A percentile compares a stretch with the other conserved stretches of the same genome.
These are phyloP conservation scores for Fusarium illudens DNA, from an alignment of 2,329 filamentous ascomycete species.

Conservation along the genomic window DNA sequence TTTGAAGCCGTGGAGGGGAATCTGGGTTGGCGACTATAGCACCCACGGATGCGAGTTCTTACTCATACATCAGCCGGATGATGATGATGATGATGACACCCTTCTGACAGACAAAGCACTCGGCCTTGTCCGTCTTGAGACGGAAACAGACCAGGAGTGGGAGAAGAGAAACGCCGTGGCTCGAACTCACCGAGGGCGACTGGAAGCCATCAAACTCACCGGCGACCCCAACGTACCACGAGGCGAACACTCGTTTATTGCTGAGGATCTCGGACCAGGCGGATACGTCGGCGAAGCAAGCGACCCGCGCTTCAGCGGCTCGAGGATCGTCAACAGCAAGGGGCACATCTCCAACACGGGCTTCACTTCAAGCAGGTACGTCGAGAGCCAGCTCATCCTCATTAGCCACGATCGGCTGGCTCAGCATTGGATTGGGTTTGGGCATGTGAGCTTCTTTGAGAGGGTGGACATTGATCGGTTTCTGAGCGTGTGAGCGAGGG, in stretches of 20 bases:
- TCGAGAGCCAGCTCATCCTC: conserved; percentile 79
- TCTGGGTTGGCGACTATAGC: conserved; percentile 92
- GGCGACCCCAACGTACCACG: conserved; percentile 90
- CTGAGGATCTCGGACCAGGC: conserved; percentile 74
- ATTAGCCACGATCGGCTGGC: conserved; percentile 80
- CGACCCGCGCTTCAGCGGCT: conserved; percentile 76
- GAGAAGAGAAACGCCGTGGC: conserved; percentile 55
- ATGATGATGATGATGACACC: conserved; percentile 57
- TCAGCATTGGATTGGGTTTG: conserved; percentile 78
- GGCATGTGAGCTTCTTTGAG: conserved; percentile 68
- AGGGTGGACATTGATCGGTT: conserved; percentile 67
- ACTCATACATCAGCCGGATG: conserved; percentile 76
- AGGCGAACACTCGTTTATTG: conserved; percentile 83
- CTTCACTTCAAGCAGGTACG: conserved; percentile 78
- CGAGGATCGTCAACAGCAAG: conserved; percentile 74
- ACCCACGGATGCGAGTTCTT: conserved; percentile 91
- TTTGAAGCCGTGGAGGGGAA: conserved; percentile 84
- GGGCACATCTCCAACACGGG: conserved; percentile 81
- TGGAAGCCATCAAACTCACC: conserved; percentile 90
- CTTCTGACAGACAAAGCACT: conserved; percentile 50
- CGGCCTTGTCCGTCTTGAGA: conserved; percentile 49
- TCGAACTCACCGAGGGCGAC: conserved; percentile 67
- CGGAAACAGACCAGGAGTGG: conserved; percentile 58
- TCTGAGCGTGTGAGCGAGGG: conserved; percentile 34
- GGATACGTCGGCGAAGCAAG: conserved; percentile 71